Evolutionary conservation across 495 filamentous ascomycete genomes (phyloP), one percentile per base, ranked within the genome.

Genomic region (Aspergillus saccharolyticus): DNA sequence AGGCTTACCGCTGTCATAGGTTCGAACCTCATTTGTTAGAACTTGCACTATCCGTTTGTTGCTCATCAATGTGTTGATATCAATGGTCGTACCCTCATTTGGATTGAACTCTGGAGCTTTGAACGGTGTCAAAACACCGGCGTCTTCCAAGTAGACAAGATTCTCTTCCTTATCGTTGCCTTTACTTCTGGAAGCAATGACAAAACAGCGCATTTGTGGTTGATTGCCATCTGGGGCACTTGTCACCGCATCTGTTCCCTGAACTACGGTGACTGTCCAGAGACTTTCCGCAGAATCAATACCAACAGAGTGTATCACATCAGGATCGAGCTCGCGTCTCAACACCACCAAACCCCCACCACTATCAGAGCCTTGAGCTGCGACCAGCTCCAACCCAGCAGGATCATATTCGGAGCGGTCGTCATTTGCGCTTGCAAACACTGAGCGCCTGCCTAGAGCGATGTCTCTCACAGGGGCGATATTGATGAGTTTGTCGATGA

Each of bases 1-100:
- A 33, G 39, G 75, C 85, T 80, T 75, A 95, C 90, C 86, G 68
- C 83, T 85, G 67, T 97, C 91, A 65, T 95, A 97, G 55, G 84
- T 89, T 46, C 91, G 79, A 15, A 98, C 83, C 62, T 97, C 91
- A 25, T 83, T 88, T 58, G 83, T 86, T 39, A 95, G 75, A 16
- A 96, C 84, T 65, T 97, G 94, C 15, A 97, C 83, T 47, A 97
- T 83, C 50, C 89, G 83, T 56, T 78, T 88, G 33, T 84, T 84
- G 48, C 80, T 81, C 9, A 87, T 88, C 58, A 97, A 80, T 7
- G 84, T 84, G 28, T 88, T 88, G 24, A 91, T 85, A 57, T 96
- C 87, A 54, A 97, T 76, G 0, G 92, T 96, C 42, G 83, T 78
- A 39, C 90, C 91, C 51, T 84, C 87, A 61, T 92, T 92, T 6